Percentiles rank a stretch among this genome's conserved stretches.
Conservation (phyloP, 495 filamentous ascomycete species). For the Sordaria brevicollis region DNA sequence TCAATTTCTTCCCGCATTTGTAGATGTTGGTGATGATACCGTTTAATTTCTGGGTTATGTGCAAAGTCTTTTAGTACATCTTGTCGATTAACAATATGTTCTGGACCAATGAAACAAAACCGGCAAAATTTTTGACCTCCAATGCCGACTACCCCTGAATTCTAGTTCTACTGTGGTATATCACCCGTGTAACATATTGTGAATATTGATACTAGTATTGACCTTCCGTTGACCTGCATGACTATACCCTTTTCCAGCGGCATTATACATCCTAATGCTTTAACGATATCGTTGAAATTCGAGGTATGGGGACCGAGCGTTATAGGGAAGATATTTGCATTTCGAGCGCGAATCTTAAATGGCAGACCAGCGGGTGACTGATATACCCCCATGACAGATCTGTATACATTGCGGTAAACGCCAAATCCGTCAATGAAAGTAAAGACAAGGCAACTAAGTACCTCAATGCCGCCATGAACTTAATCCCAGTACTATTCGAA, state of each 20-base stretch:
- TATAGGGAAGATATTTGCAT: not conserved
- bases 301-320: not conserved
- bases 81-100: not conserved
- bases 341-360: not conserved
- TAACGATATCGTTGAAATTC: not conserved
- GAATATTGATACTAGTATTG: not conserved
- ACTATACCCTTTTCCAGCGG: not conserved
- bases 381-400: too few relatives aligned
- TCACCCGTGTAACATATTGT: not conserved
- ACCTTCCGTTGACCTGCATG: not conserved
- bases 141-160: not conserved
- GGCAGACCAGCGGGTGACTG: not conserved
- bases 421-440: too few relatives aligned
- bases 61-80: too few relatives aligned
- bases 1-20: not conserved
- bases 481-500: too few relatives aligned
- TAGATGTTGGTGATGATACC: not conserved
- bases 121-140: not conserved
- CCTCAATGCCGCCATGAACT: too few relatives aligned
- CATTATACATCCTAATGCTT: not conserved
- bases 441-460: too few relatives aligned
- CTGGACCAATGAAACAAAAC: not conserved
- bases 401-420: too few relatives aligned
- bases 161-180: not conserved
- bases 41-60: too few relatives aligned